Percentiles rank a stretch among this genome's conserved stretches.
phyloP scores from a whole-genome alignment of 2,329 filamentous ascomycete species.

The Leptosphaerulina australis region DNA sequence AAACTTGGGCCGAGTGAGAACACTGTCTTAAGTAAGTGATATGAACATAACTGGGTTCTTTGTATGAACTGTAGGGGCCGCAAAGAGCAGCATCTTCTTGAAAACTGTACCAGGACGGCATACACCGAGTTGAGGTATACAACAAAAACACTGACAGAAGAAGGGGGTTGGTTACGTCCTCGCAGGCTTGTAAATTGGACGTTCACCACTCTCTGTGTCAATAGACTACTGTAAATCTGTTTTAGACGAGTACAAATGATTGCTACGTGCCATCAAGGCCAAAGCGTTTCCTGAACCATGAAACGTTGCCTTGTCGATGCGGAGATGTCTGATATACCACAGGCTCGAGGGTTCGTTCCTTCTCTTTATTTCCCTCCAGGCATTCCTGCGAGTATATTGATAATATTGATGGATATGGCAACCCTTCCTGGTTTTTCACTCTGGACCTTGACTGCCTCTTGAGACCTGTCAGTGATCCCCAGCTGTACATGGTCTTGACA shows the following conservation, averaged over 20 bases:
- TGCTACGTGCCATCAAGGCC: background rate
- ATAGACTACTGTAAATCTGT: too few relatives aligned
- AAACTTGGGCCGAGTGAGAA: slow-evolving; percentile 39
- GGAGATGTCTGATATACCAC: background rate
- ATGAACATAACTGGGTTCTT: slow-evolving; percentile 43
- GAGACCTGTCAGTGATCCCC: background rate
- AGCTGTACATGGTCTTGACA: background rate
- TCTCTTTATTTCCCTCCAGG: too few relatives aligned
- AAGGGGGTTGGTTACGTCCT: too few relatives aligned
- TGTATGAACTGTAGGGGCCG: slow-evolving; percentile 34
- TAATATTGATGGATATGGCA: too few relatives aligned
- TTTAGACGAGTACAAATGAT: too few relatives aligned
- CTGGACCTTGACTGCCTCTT: too few relatives aligned
- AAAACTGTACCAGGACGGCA: slow-evolving; percentile 15
- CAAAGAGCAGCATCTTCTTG: background rate
- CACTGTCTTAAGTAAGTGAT: slow-evolving; percentile 41
- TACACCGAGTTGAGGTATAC: slow-evolving; percentile 14
- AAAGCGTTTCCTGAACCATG: slow-evolving; percentile 2
- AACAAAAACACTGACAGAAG: background rate
- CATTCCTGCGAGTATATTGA: too few relatives aligned
- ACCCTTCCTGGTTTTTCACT: too few relatives aligned
- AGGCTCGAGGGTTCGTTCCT: too few relatives aligned
- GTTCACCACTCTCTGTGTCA: too few relatives aligned
- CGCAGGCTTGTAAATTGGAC: too few relatives aligned
- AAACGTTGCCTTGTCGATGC: background rate